Evolutionary conservation across 2,329 filamentous ascomycete genomes (phyloP).

Genomic region (Colletotrichum sidae): DNA sequence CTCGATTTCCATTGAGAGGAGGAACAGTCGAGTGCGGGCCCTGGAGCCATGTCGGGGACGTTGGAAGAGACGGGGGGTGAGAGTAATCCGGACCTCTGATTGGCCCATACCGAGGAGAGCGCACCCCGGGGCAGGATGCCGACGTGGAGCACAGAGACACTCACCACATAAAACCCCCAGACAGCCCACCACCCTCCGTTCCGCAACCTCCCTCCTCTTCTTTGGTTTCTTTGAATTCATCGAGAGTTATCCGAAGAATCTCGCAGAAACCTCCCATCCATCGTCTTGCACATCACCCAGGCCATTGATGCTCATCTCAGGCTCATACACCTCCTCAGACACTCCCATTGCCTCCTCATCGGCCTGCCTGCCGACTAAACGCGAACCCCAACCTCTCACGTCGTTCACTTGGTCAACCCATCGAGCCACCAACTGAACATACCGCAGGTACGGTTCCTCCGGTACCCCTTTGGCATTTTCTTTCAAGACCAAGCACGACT

Average conservation of each 20-base stretch:
- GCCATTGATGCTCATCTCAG: not conserved
- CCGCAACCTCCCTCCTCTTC: conserved; percentile 21
- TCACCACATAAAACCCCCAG: conserved; percentile 38
- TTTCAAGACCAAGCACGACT: not conserved
- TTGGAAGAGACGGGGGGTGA: conserved; percentile 12
- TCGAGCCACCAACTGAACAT: not conserved
- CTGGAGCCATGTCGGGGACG: conserved; percentile 15
- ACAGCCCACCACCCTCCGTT: conserved; percentile 35
- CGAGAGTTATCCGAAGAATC: conserved; percentile 5
- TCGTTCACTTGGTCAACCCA: not conserved
- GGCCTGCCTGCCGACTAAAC: not conserved
- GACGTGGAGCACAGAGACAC: conserved; percentile 9
- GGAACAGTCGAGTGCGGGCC: conserved; percentile 13
- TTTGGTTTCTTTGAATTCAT: conserved; percentile 10
- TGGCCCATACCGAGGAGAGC: conserved; percentile 31
- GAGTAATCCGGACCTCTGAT: conserved; percentile 23
- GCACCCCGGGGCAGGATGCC: not conserved
- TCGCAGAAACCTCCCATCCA: conserved; percentile 7
- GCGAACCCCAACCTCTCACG: not conserved
- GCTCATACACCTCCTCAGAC: conserved; percentile 7
- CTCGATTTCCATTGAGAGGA: conserved; percentile 7
- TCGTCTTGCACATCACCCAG: conserved; percentile 17
- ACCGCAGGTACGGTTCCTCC: not conserved
- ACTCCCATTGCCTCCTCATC: not conserved
- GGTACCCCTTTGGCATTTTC: not conserved